Base-by-base conservation (phyloP, 257 asterid species). In the Solanum ahanhuiri region DNA sequence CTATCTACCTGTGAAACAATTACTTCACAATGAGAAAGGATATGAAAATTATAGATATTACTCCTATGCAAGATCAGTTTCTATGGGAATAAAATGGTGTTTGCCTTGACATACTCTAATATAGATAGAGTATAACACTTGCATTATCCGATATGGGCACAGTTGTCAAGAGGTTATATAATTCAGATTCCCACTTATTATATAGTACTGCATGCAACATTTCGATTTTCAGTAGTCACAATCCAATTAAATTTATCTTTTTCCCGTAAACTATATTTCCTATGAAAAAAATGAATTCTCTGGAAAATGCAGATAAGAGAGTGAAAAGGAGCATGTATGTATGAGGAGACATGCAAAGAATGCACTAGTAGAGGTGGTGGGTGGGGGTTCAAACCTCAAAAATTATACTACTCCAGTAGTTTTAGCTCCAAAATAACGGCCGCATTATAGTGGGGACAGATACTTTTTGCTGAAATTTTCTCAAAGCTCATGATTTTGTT, bases 341-440 rank as follows among this genome's bases (percentile, higher is more conserved):
- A 57, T 57, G 64, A 57, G 23, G 23, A 76, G 89, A 86, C 89
- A 75, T 35, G n/a, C n/a, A n/a, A n/a, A n/a, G n/a, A n/a, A n/a
- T n/a, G 85, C 85, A 30, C 9, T 14, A 17, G 7, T 23, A 30
- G 34, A 9, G n/a, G 25, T 22, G 10, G 8, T 12, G 11, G 30
- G 77, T 43, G 37, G 37, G 67, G 85, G 85, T 89, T 51, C 92
- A 88, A 88, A 89, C 83, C 91, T 90, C 91, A 84, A 91, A 88
- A 89, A 75, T 48, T 63, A 86, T 86, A 37, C 57, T 14, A 66
- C 35, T 33, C 35, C 35, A 66, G 7, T 73, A 34, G 20, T 67
- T 51, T 35, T 83, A 30, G n/a, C 85, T 66, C 70, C 75, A 79
- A 87, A 90, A 91, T 90, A 90, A 90, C 95, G 95, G 95, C 95